Percentiles rank a stretch among this genome's conserved stretches.
Evolutionary conservation across 106 monocot species (phyloP).

Genomic region (Iris macrosiphon): DNA sequence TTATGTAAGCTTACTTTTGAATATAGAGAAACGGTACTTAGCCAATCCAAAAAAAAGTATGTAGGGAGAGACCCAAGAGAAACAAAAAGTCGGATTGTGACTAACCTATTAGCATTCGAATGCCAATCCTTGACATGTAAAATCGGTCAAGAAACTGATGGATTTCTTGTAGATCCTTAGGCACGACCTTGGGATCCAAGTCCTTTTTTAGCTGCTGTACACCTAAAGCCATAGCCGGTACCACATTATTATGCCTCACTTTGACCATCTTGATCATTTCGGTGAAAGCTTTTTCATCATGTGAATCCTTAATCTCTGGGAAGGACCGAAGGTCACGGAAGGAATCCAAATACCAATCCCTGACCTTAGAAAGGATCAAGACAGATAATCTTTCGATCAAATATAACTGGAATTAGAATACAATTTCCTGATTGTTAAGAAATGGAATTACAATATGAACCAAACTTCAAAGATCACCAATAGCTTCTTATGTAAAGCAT

Average conservation of each 20-base stretch:
- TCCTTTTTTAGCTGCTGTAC: conserved; percentile 84
- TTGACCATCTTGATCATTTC: conserved; percentile 92
- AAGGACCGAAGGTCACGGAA: conserved; percentile 72
- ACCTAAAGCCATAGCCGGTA: conserved; percentile 86
- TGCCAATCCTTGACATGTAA: conserved; percentile 88
- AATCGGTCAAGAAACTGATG: conserved; percentile 83
- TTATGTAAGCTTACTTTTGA: not conserved
- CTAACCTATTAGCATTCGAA: conserved; percentile 79
- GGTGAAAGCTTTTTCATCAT: conserved; percentile 79
- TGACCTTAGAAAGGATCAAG: conserved; percentile 38
- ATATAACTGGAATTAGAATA: too few species aligned
- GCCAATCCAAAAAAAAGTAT: not conserved
- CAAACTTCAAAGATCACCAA: too few species aligned
- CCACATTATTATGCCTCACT: conserved; percentile 93
- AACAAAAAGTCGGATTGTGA: not conserved
- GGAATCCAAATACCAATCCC: conserved; percentile 84
- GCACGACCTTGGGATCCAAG: conserved; percentile 26
- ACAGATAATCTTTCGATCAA: not conserved
- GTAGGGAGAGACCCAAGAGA: too few species aligned
- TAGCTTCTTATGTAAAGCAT: too few species aligned
- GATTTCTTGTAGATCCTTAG: conserved; percentile 57
- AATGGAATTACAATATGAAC: too few species aligned
- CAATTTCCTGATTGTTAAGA: too few species aligned
- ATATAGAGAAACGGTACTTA: not conserved
- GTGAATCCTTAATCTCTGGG: conserved; percentile 38